A percentile compares a stretch with the other conserved stretches of the same genome.
phyloP scores from a whole-genome alignment of 2,329 filamentous ascomycete genomes.

The Cylindrodendrum hubeiense region DNA sequence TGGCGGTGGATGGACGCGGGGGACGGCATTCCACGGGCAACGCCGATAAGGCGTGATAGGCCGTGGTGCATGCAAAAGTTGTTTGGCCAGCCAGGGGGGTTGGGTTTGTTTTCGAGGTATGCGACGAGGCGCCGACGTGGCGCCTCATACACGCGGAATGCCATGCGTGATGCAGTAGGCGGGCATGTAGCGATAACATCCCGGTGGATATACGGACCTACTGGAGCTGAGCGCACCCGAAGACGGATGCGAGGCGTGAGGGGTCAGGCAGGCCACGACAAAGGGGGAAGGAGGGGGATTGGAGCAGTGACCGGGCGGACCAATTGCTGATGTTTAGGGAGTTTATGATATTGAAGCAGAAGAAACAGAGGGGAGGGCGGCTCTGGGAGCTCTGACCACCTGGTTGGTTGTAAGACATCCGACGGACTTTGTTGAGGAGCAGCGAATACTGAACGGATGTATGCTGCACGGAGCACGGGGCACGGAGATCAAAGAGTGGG shows the following conservation, averaged over 20 bases:
- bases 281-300: not conserved
- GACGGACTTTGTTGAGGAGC: constrained; percentile 16
- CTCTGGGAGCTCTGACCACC: constrained; percentile 18
- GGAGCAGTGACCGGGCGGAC: too few relatives aligned
- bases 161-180: constrained; percentile 17
- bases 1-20: constrained; percentile 4
- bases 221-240: constrained; percentile 5
- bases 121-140: constrained; percentile 11
- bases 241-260: constrained; percentile 2
- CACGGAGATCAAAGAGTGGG: not conserved
- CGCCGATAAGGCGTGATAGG: constrained; percentile 19
- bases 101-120: not conserved
- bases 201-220: not conserved
- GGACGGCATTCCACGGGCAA: constrained; percentile 8
- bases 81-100: constrained; percentile 6
- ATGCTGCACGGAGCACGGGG: not conserved
- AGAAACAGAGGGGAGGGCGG: not conserved
- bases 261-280: not conserved
- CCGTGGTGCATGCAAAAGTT: constrained; percentile 8
- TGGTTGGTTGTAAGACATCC: constrained; percentile 4
- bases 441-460: not conserved
- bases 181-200: constrained; percentile 12
- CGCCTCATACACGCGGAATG: constrained; percentile 18
- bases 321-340: not conserved
- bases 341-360: not conserved